Percentiles rank a stretch among this genome's conserved stretches.
These are phyloP conservation scores for Alternaria ventricosa DNA, from an alignment of 2,329 filamentous ascomycete genomes.

Conservation along the genomic window DNA sequence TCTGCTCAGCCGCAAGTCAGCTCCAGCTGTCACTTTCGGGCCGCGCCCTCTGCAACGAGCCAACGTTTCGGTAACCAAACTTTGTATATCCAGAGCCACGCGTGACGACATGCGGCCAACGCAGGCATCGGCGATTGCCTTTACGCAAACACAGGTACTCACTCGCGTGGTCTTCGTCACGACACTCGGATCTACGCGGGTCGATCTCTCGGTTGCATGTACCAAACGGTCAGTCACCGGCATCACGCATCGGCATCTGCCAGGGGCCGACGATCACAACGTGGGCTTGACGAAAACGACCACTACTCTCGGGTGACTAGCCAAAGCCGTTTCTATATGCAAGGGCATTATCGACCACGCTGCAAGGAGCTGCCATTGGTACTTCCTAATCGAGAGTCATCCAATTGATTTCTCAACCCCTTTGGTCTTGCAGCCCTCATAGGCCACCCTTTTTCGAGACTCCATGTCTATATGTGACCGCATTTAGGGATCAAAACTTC, in stretches of 20 bases:
- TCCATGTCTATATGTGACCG: neutral
- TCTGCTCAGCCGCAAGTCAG: neutral
- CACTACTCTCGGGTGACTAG: neutral
- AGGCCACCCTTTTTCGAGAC: neutral
- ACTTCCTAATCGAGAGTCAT: neutral
- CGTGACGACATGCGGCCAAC: neutral
- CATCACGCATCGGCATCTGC: constrained; percentile 1
- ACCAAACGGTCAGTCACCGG: constrained; percentile 7
- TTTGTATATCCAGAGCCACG: neutral
- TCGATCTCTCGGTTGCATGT: constrained; percentile 2
- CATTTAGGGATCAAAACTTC: neutral
- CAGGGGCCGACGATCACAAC: constrained; percentile 4
- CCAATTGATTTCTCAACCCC: neutral
- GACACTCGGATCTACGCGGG: neutral
- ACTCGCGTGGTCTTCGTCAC: neutral
- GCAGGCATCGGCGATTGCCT: neutral
- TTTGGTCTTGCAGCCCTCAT: neutral
- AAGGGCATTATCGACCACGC: neutral
- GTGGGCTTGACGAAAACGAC: neutral
- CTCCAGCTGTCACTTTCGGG: neutral
- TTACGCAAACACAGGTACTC: neutral
- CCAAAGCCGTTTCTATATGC: neutral
- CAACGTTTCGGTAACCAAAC: constrained; percentile 2
- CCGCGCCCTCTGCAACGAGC: neutral
- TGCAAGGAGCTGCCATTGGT: neutral